Conservation (phyloP, 306 rosid genomes). For the Ormosia semicastrata region DNA sequence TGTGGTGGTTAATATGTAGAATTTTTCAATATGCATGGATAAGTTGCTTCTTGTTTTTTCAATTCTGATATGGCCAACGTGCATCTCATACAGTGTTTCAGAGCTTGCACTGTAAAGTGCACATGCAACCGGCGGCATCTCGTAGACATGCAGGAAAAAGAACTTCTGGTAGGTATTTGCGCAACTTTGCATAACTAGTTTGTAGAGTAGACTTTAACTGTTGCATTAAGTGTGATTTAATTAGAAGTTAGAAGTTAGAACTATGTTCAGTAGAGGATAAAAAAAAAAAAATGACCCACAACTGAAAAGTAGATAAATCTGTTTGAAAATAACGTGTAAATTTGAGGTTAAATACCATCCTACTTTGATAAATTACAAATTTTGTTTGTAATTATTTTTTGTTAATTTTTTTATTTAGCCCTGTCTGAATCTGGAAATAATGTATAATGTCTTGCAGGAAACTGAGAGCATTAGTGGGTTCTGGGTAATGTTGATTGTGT, state of each 20-base stretch:
- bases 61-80: constrained; percentile 27
- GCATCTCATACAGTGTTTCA: constrained; percentile 44
- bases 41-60: too few relatives aligned
- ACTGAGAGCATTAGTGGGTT: background rate
- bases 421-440: background rate
- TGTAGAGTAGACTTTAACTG: background rate
- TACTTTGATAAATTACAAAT: background rate
- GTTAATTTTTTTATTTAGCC: background rate
- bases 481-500: background rate
- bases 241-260: background rate
- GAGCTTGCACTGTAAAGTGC: constrained; percentile 55
- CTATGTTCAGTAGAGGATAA: background rate
- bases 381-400: background rate
- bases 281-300: background rate
- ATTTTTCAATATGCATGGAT: background rate
- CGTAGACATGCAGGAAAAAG: constrained; percentile 70
- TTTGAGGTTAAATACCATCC: background rate
- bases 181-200: background rate
- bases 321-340: too few relatives aligned
- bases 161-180: constrained; percentile 56
- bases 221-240: background rate
- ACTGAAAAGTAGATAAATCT: background rate
- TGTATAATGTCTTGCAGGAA: background rate
- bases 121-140: constrained; percentile 56
- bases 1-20: background rate